A percentile compares a stretch with the other conserved stretches of the same genome.
Conservation (phyloP, 306 rosid genomes). For the Castanea sativa region DNA sequence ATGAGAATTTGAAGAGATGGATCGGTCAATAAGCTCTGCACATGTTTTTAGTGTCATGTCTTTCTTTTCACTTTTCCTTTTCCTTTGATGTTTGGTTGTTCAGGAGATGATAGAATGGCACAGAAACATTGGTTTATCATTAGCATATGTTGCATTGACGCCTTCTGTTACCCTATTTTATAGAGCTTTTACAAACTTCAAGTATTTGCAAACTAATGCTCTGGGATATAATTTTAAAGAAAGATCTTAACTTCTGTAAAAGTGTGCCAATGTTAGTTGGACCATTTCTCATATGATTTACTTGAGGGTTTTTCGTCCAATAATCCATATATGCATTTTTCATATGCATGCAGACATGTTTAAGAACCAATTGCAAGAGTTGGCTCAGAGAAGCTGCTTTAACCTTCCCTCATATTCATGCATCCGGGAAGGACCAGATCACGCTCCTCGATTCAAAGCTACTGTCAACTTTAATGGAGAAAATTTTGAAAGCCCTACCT, state of each 20-base stretch:
- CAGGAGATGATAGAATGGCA: background rate
- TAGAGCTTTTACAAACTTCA: background rate
- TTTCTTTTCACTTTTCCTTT: background rate
- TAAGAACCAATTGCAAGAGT: slow-evolving; percentile 76
- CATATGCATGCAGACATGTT: slow-evolving; percentile 54
- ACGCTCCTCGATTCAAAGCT: slow-evolving; percentile 87
- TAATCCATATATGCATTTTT: background rate
- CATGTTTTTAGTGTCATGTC: background rate
- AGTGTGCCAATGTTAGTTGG: background rate
- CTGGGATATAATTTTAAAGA: background rate
- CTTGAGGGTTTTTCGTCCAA: background rate
- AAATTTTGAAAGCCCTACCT: slow-evolving; percentile 75
- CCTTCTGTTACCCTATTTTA: background rate
- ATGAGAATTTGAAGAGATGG: background rate
- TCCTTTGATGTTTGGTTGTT: background rate
- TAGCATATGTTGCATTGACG: background rate
- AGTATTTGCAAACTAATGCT: background rate
- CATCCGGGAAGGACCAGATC: slow-evolving; percentile 91
- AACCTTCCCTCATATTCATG: slow-evolving; percentile 87
- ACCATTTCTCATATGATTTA: background rate
- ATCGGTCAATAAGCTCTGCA: background rate
- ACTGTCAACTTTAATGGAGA: slow-evolving; percentile 82
- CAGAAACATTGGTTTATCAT: background rate
- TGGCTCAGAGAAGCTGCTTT: slow-evolving; percentile 92
- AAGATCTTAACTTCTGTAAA: background rate